These are phyloP conservation scores for Aureobasidium lini DNA, from an alignment of 2,329 filamentous ascomycete species.

Conservation along the genomic window DNA sequence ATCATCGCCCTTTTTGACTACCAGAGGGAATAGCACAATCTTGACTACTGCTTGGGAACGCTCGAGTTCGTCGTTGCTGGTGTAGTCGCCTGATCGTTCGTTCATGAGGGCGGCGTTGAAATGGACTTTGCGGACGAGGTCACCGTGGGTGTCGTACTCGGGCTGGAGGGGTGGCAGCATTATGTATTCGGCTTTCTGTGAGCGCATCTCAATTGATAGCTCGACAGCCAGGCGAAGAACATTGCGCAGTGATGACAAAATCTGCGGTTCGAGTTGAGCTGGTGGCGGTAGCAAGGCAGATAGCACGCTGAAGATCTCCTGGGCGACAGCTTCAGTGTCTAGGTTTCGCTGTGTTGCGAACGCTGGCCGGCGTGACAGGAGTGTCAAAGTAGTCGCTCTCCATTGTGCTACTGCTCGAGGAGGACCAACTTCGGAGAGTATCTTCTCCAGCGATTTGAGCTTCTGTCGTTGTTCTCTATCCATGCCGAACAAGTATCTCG, in stretches of 20 bases:
- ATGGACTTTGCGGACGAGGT: conserved; percentile 75
- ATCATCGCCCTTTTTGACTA: conserved; percentile 93
- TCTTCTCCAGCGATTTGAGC: conserved; percentile 91
- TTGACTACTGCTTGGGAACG: conserved; percentile 69
- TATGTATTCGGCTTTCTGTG: conserved; percentile 92
- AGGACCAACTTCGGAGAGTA: conserved; percentile 79
- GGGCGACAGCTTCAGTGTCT: conserved; percentile 92
- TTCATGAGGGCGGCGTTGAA: conserved; percentile 97
- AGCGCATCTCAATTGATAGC: conserved; percentile 93
- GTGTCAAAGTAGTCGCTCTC: conserved; percentile 88
- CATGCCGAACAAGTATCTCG: conserved; percentile 96
- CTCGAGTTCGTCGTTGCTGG: conserved; percentile 74
- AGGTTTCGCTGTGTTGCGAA: conserved; percentile 77
- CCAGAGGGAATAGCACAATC: conserved; percentile 88
- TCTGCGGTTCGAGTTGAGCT: conserved; percentile 67
- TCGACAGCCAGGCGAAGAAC: conserved; percentile 85
- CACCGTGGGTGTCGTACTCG: conserved; percentile 88
- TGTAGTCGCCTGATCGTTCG: conserved; percentile 67
- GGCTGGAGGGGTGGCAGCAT: conserved; percentile 95
- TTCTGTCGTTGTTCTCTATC: conserved; percentile 96
- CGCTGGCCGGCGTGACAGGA: conserved; percentile 71
- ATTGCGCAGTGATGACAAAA: conserved; percentile 75
- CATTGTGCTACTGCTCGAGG: conserved; percentile 87
- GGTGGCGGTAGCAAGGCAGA: conserved; percentile 82
- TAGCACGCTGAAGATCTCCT: conserved; percentile 80